phyloP scores from a whole-genome alignment of 2,329 filamentous ascomycete genomes.

The Colletotrichum sp. region DNA sequence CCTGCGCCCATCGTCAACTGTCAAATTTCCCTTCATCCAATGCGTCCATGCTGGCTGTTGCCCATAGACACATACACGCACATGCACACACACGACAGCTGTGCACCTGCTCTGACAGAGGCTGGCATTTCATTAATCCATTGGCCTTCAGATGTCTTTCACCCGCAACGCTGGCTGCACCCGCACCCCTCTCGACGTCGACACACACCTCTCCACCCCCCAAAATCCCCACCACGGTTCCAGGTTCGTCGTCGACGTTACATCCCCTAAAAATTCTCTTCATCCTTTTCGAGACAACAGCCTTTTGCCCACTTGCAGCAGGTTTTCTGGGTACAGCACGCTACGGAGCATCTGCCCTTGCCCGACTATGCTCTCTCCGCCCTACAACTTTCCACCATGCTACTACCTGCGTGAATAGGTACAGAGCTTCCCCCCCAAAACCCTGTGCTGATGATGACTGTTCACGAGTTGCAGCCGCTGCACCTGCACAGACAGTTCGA shows the following conservation, averaged over 20 bases:
- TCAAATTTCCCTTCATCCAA: slow-evolving; percentile 13
- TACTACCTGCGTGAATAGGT: neutral
- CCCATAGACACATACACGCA: neutral
- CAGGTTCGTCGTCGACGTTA: slow-evolving; percentile 23
- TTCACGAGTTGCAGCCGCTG: neutral
- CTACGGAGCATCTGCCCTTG: neutral
- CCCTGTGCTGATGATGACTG: neutral
- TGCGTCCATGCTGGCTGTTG: slow-evolving; percentile 1
- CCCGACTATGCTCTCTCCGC: neutral
- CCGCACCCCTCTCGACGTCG: neutral
- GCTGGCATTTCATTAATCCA: neutral
- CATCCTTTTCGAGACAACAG: slow-evolving; percentile 8
- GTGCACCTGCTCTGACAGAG: neutral
- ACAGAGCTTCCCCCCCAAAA: neutral
- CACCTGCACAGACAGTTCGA: neutral
- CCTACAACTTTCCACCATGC: neutral
- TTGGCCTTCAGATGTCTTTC: neutral
- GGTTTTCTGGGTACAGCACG: neutral
- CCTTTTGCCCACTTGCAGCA: neutral
- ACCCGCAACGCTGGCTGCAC: neutral
- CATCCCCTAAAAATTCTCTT: slow-evolving; percentile 18
- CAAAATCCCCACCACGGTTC: slow-evolving; percentile 11
- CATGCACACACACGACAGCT: neutral
- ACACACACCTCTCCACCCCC: neutral
- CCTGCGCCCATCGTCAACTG: neutral